Conservation (phyloP, 1,284 basidiomycete genomes). For the Leccinum pallidistipes region DNA sequence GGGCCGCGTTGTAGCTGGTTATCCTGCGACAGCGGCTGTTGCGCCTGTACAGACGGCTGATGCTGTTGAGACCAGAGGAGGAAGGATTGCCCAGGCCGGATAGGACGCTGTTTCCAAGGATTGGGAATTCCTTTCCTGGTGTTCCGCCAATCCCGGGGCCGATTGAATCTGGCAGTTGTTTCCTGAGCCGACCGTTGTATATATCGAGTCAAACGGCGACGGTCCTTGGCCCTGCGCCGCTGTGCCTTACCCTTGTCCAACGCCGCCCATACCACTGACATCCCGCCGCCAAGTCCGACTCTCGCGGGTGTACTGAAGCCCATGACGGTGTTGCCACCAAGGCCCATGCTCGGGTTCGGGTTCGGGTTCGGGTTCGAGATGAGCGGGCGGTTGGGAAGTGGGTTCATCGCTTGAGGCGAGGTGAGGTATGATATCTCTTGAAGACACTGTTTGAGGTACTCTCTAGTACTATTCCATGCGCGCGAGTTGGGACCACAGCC, state of each 20-base stretch:
- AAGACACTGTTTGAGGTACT: conserved; percentile 98
- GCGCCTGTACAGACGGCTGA: conserved; percentile 19
- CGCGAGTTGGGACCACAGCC: conserved; percentile 92
- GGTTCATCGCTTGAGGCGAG: conserved; percentile 95
- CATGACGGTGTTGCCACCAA: conserved; percentile 13
- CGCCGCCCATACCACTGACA: conserved; percentile 13
- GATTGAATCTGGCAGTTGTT: conserved; percentile 65
- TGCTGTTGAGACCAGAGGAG: conserved; percentile 42
- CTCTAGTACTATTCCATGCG: conserved; percentile 75
- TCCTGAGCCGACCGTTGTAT: conserved; percentile 78
- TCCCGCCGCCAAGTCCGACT: conserved; percentile 13
- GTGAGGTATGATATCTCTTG: conserved; percentile 99
- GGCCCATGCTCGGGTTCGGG: conserved; percentile 40
- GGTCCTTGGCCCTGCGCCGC: conserved; percentile 20
- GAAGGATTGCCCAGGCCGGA: conserved; percentile 40
- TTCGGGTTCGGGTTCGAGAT: conserved; percentile 50
- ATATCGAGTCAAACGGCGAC: conserved; percentile 71
- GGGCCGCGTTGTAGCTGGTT: conserved; percentile 19
- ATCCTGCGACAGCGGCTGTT: conserved; percentile 27
- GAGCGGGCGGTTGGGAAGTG: conserved; percentile 83
- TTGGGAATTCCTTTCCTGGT: conserved; percentile 64
- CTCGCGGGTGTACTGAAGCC: conserved; percentile 18
- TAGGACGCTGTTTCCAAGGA: conserved; percentile 55
- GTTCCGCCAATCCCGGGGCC: conserved; percentile 17
- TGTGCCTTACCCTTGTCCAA: conserved; percentile 19